A percentile compares a stretch with the other conserved stretches of the same genome.
These are phyloP conservation scores for Hypoxylon perforatum DNA, from an alignment of 495 filamentous ascomycete genomes.

Conservation along the genomic window DNA sequence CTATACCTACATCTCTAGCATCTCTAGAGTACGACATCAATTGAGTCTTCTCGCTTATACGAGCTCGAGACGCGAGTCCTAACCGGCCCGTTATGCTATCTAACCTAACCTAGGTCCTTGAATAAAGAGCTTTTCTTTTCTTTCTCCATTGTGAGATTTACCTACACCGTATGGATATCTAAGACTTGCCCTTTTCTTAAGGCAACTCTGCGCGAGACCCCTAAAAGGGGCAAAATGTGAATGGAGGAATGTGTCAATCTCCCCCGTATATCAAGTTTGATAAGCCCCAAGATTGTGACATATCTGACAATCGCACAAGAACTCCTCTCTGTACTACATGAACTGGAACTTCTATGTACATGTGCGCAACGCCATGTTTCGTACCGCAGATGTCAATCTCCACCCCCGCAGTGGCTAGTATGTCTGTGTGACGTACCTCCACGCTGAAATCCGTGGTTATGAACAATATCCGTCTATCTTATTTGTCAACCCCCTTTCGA, in stretches of 20 bases:
- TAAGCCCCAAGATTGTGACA: too few species aligned
- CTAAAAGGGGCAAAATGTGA: not conserved
- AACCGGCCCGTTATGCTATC: conserved; percentile 21
- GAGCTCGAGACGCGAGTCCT: conserved; percentile 16
- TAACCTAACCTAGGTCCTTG: too few species aligned
- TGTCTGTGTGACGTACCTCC: conserved; percentile 28
- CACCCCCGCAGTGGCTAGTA: conserved; percentile 31
- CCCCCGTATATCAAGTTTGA: too few species aligned
- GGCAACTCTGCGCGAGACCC: not conserved
- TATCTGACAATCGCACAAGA: conserved; percentile 4
- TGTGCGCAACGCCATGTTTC: not conserved
- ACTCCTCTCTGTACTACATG: conserved; percentile 23
- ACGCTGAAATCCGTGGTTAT: conserved; percentile 21
- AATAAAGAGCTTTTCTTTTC: conserved; percentile 4
- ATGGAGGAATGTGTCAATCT: conserved; percentile 2
- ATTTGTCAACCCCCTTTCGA: conserved; percentile 15
- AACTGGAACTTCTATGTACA: conserved; percentile 5
- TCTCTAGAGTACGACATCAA: not conserved
- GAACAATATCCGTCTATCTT: conserved; percentile 1
- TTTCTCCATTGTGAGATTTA: conserved; percentile 4
- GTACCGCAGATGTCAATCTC: conserved; percentile 31
- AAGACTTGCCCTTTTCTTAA: not conserved
- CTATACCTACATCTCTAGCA: conserved; percentile 1
- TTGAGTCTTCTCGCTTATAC: conserved; percentile 6
- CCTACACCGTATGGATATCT: too few species aligned